Base-by-base conservation (phyloP, 306 rosid genomes). In the Vigna hirtella region DNA sequence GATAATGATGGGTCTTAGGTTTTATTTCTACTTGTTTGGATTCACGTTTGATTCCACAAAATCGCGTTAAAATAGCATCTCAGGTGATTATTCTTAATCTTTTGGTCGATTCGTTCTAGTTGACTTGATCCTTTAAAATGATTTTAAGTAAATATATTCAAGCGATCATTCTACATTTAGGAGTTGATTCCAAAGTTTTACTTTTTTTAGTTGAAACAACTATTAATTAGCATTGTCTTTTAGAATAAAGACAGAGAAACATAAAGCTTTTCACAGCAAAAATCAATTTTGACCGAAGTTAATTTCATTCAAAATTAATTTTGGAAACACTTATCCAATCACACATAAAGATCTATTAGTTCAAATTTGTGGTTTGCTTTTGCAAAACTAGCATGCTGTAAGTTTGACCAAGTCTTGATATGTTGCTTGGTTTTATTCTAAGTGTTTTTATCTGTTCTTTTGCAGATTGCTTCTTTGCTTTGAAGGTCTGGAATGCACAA, bases 401-500 rank as follows among this genome's bases (percentile, higher is more conserved):
- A 45, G 28, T 51, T 1, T 38, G 50, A n/a, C 22, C 22, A 18
- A 55, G 20, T 74, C 12, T 42, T 58, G n/a, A 72, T 66, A 8
- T 61, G 49, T 73, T 77, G 49, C 17, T 24, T n/a, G n/a, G 49
- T 59, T 10, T 68, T 24, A 52, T 69, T 68, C 58, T 77, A 52
- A 66, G 56, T 52, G 59, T 3, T 26, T 63, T 32, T 49, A 36
- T 47, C 5, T 67, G 67, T 82, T 87, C 12, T 80, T 66, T 80
- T 87, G 81, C 89, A 95, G 99, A 69, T 93, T 95, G 99, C 84
- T 95, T 95, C 84, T 95, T 95, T 81, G 99, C 99, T 63, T 82
- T 93, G 86, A 95, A 95, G 89, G 99, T 91, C 20, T 95, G 98
- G 99, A 95, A 95, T 86, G 99, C 99, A 78, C 99, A 95, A 87